Base-by-base conservation (phyloP, 176 grass and related monocot genomes). In the Bonia amplexicaulis region DNA sequence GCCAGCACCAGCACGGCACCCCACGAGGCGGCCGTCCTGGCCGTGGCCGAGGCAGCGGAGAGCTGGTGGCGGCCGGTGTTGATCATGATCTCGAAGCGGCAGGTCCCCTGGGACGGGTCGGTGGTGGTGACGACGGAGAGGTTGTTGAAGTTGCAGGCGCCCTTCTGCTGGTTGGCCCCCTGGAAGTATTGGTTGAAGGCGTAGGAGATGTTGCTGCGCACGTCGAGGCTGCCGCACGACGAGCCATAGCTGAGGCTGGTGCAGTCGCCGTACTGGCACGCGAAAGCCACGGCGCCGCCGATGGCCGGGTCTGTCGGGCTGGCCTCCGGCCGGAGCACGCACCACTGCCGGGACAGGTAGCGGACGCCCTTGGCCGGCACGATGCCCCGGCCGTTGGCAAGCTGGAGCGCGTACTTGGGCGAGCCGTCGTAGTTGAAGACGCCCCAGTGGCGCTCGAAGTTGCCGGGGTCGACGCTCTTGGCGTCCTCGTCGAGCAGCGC, bases 391-490 rank as follows among this genome's bases (percentile, higher is more conserved):
- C 97, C 93, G 33, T 11, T 7, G 58, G 44, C 86, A 26, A 96
- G 78, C 3, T 16, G 20, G 71, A 99, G 83, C 6, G 39, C 7
- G 80, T 99, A 99, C 84, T 99, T 99, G 53, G 86, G 52, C 3
- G 81, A 70, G 78, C 97, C 97, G 74, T 99, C 97, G 82, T 91
- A 99, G 93, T 94, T 92, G 89, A 96, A 99, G 65, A 99, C 16
- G 72, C 97, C 97, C 97, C 97, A 99, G 86, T 96, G 97, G 9
- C 93, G 91, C 91, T 99, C 97, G 72, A 99, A 99, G 87, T 88
- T 96, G 19, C 97, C 97, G 0, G 97, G 97, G 48, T 77, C 86
- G 44, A 90, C 47, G 92, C 97, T 99, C 86, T 99, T 99, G 55
- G 41, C 69, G 83, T 99, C 93, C 92, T 99, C 97, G 60, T 99